phyloP scores from a whole-genome alignment of 441 rosid species.

The Populus trichocarpa region DNA sequence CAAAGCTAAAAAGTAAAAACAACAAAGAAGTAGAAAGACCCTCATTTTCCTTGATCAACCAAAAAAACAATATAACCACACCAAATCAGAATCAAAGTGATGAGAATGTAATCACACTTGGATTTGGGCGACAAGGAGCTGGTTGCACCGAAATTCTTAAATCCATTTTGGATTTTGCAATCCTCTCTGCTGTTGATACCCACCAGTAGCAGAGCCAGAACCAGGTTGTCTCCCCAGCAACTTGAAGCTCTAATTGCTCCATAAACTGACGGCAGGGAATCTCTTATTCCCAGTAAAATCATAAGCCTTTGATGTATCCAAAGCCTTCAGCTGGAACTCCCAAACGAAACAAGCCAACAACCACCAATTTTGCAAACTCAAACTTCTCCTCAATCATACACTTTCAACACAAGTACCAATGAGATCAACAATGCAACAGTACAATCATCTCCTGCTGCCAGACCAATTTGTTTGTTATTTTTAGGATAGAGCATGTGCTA shows the following conservation, averaged over 20 bases:
- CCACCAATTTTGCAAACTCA: neutral
- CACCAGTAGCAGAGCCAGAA: neutral
- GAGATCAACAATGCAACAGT: neutral
- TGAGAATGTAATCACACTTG: neutral
- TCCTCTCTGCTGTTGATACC: neutral
- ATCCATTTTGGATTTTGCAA: neutral
- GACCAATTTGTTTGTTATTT: neutral
- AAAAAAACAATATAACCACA: neutral
- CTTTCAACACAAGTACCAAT: neutral
- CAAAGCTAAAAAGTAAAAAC: neutral
- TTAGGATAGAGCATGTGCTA: neutral
- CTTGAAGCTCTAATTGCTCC: neutral
- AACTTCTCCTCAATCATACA: neutral
- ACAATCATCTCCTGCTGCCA: neutral
- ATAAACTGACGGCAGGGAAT: neutral
- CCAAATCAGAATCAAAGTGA: neutral
- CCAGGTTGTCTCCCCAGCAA: neutral
- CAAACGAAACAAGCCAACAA: neutral
- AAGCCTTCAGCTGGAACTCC: neutral
- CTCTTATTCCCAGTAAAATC: neutral
- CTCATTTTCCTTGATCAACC: neutral
- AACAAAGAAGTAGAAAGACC: neutral
- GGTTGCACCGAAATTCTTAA: neutral
- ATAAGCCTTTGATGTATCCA: neutral
- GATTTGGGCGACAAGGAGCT: neutral